These are phyloP conservation scores for Hericium erinaceus DNA, from an alignment of 768 basidiomycete species.

Conservation along the genomic window DNA sequence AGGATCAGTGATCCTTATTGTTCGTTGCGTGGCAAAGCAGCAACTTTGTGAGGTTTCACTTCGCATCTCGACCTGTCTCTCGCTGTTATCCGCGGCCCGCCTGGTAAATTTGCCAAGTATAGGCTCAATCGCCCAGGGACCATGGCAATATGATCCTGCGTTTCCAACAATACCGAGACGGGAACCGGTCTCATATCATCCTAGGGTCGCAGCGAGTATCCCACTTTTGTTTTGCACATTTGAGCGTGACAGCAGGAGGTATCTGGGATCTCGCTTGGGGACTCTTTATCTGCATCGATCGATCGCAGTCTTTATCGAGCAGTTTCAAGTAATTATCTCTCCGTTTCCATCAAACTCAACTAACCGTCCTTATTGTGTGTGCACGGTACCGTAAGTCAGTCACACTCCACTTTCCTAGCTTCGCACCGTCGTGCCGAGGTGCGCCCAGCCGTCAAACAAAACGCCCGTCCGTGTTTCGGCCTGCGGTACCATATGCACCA, in stretches of 20 bases:
- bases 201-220: no score
- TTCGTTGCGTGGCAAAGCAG: no score
- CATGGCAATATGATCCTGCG: no score
- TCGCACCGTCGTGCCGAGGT: no score
- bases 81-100: no score
- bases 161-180: not conserved
- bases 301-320: not conserved
- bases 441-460: not conserved
- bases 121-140: no score
- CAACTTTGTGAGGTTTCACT: no score
- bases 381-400: not conserved
- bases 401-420: no score
- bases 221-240: not conserved
- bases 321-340: not conserved
- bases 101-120: no score
- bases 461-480: not conserved
- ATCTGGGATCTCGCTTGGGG: not conserved
- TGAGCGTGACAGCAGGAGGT: not conserved
- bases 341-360: not conserved
- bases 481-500: not conserved
- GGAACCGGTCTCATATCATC: not conserved
- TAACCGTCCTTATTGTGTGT: not conserved
- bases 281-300: not conserved
- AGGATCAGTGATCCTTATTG: no score
- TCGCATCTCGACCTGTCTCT: no score